Percentiles rank a stretch among this genome's conserved stretches.
These are phyloP conservation scores for Phyllosticta ampelicida DNA, from an alignment of 2,329 filamentous ascomycete species.

Conservation along the genomic window DNA sequence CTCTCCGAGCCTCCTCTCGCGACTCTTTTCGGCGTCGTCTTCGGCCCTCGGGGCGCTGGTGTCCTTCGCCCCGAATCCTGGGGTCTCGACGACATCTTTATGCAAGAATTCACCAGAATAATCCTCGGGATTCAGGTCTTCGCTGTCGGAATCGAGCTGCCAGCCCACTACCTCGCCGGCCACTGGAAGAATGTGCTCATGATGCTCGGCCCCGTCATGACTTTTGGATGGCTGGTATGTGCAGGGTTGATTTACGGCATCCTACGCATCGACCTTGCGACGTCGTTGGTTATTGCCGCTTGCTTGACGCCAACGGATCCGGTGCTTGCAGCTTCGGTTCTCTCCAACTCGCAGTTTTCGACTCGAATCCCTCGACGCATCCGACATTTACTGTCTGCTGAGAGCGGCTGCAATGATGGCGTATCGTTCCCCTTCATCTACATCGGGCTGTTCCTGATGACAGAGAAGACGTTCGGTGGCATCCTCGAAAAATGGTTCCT, in stretches of 20 bases:
- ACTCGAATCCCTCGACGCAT: slow-evolving; percentile 41
- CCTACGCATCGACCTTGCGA: slow-evolving; percentile 35
- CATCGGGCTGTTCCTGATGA: slow-evolving; percentile 38
- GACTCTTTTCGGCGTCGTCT: slow-evolving; percentile 34
- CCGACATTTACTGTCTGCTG: slow-evolving; percentile 41
- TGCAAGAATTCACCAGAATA: slow-evolving; percentile 33
- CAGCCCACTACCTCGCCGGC: slow-evolving; percentile 36
- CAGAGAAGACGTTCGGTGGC: slow-evolving; percentile 25
- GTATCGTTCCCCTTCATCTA: slow-evolving; percentile 47
- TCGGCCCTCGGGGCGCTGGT: slow-evolving; percentile 32
- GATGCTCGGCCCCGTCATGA: slow-evolving; percentile 43
- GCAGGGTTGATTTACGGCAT: slow-evolving; percentile 37
- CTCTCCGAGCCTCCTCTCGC: slow-evolving; percentile 40
- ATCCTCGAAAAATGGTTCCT: slow-evolving; percentile 43
- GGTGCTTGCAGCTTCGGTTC: slow-evolving; percentile 43
- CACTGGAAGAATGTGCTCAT: slow-evolving; percentile 43
- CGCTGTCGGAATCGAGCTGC: slow-evolving; percentile 28
- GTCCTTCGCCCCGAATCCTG: slow-evolving; percentile 32
- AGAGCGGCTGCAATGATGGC: slow-evolving; percentile 47
- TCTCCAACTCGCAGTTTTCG: slow-evolving; percentile 44
- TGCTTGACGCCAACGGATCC: slow-evolving; percentile 49
- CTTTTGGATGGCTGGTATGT: slow-evolving; percentile 38
- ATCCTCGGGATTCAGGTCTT: slow-evolving; percentile 36
- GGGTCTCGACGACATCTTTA: slow-evolving; percentile 32
- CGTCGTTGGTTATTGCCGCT: slow-evolving; percentile 42